Conservation (phyloP, 352 stramenopile species). For the Pythium utonaiense region DNA sequence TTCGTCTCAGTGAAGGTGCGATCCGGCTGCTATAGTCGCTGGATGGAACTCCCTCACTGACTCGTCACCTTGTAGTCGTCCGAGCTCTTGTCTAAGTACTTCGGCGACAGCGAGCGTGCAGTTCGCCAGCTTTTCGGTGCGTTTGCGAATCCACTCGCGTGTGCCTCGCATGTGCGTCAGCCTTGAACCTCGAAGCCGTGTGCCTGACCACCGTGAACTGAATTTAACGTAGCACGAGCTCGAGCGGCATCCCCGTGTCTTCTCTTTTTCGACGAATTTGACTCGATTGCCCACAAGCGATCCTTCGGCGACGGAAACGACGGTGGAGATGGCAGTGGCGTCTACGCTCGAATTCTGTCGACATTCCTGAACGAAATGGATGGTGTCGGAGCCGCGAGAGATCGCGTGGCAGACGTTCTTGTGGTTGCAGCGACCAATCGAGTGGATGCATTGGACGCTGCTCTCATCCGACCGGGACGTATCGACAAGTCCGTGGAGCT, state of each 20-base stretch:
- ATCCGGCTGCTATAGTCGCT: neutral
- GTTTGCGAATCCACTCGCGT: too few species aligned
- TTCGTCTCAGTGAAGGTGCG: slow-evolving; percentile 80
- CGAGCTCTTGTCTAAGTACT: slow-evolving; percentile 85
- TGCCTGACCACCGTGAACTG: too few species aligned
- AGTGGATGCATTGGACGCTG: slow-evolving; percentile 60
- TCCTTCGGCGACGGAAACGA: slow-evolving; percentile 43
- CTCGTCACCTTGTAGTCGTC: slow-evolving; percentile 42
- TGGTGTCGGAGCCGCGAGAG: slow-evolving; percentile 43
- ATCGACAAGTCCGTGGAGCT: slow-evolving; percentile 75
- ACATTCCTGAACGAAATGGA: slow-evolving; percentile 88
- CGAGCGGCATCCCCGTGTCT: slow-evolving; percentile 68
- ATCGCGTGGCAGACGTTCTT: slow-evolving; percentile 40
- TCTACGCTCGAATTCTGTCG: slow-evolving; percentile 77
- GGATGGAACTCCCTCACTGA: neutral
- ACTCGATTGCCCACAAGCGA: slow-evolving; percentile 77
- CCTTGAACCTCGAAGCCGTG: too few species aligned
- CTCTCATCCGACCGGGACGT: slow-evolving; percentile 68
- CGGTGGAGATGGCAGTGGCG: slow-evolving; percentile 36
- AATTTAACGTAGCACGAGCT: slow-evolving; percentile 40
- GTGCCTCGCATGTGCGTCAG: too few species aligned
- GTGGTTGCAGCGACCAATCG: slow-evolving; percentile 78
- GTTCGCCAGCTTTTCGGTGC: slow-evolving; percentile 80
- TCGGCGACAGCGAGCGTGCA: slow-evolving; percentile 80
- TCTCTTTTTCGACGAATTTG: slow-evolving; percentile 86